Evolutionary conservation across 2,329 filamentous ascomycete genomes (phyloP), one percentile per base, ranked within the genome.

Genomic region (Blastomyces silverae): DNA sequence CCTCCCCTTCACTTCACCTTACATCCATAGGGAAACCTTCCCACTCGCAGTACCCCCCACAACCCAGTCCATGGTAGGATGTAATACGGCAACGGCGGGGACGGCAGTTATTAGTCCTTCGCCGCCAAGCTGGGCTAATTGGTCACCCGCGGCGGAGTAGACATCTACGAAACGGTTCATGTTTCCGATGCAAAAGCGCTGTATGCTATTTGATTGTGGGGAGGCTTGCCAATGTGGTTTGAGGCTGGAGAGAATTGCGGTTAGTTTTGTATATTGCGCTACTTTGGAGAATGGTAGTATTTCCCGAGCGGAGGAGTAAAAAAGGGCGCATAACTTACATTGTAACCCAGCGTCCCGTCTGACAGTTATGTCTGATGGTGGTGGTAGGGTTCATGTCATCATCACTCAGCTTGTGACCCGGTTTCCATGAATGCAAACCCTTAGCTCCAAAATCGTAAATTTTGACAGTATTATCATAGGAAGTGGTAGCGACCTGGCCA

Each of bases 131-230:
- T 97, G 93, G 0, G 90, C 93, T 3, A 97, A 78, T 75, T 97
- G 93, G 71, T 91, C 88, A 0, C 94, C 94, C 60, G 89, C 85
- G 0, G 87, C 83, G 0, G 89, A 89, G 74, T 89, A 99, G 0
- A 99, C 84, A 73, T 99, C 94, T 1, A 97, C 91, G 71, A 97
- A 97, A 1, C 94, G 86, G 73, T 96, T 96, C 94, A 97, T 97
- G 70, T 97, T 99, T 0, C 91, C 94, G 65, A 99, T 93, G 31
- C 87, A 90, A 71, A 99, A 92, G 67, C 93, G 91, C 68, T 96
- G 88, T 5, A 95, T 86, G 8, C 88, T 87, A 11, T 34, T 42
- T 65, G 94, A 91, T 44, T 83, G 79, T 0, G 94, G 93, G 57
- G 85, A 83, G 42, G 85, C 81, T 75, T 99, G 94, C 94, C 94